A percentile compares a stretch with the other conserved stretches of the same genome.
These are phyloP conservation scores for Celoporthe dispersa DNA, from an alignment of 2,329 filamentous ascomycete genomes.

Conservation along the genomic window DNA sequence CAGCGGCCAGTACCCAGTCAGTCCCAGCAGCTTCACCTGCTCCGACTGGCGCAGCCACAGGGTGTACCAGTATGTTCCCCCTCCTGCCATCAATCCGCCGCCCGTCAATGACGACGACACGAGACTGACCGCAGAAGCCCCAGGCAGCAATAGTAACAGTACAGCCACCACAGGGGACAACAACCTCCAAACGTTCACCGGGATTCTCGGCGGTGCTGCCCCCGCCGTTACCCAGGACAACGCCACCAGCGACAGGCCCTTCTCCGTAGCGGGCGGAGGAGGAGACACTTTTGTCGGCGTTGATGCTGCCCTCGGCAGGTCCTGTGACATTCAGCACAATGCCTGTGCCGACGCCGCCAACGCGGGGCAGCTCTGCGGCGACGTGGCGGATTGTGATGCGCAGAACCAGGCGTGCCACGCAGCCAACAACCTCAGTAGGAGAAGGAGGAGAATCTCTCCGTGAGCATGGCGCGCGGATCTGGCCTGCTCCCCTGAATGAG, in stretches of 20 bases:
- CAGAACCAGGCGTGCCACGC: slow-evolving; percentile 41
- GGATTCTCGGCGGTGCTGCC: slow-evolving; percentile 45
- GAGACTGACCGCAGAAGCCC: neutral
- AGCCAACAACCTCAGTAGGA: slow-evolving; percentile 26
- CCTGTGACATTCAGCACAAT: slow-evolving; percentile 52
- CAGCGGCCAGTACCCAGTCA: slow-evolving; percentile 8
- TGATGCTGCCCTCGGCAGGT: slow-evolving; percentile 45
- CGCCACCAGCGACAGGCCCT: slow-evolving; percentile 38
- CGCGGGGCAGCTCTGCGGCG: slow-evolving; percentile 38
- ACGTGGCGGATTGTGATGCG: slow-evolving; percentile 41
- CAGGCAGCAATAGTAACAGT: slow-evolving; percentile 7
- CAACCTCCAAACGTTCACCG: slow-evolving; percentile 47
- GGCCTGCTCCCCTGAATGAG: no score
- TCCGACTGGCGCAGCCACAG: neutral
- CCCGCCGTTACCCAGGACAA: slow-evolving; percentile 43
- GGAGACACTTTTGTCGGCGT: slow-evolving; percentile 47
- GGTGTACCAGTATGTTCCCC: neutral
- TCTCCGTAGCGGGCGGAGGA: slow-evolving; percentile 37
- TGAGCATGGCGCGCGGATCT: no score
- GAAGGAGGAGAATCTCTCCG: neutral
- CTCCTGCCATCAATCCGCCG: slow-evolving; percentile 22
- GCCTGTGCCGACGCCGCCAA: slow-evolving; percentile 48
- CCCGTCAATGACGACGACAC: neutral
- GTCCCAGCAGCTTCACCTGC: neutral
- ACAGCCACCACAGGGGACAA: slow-evolving; percentile 20